These are phyloP conservation scores for Globisporangium camurandrum DNA, from an alignment of 352 stramenopile species.

Conservation along the genomic window DNA sequence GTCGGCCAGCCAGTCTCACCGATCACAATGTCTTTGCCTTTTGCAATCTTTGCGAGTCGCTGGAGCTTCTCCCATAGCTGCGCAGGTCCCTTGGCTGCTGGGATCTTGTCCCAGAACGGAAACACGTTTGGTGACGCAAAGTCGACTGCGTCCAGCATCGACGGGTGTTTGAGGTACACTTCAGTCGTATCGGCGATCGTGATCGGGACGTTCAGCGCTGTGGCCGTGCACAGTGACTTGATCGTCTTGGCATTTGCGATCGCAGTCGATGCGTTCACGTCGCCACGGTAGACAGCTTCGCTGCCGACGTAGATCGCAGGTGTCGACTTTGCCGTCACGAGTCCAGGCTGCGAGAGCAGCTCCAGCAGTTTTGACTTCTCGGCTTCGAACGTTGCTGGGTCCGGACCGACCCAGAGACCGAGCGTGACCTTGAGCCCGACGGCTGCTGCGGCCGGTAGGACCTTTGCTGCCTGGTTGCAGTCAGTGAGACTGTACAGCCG, in stretches of 20 bases:
- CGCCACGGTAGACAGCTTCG: constrained; percentile 55
- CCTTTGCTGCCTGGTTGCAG: constrained; percentile 36
- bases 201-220: constrained; percentile 29
- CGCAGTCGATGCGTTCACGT: constrained; percentile 34
- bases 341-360: constrained; percentile 16
- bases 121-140: constrained; percentile 57
- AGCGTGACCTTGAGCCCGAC: constrained; percentile 43
- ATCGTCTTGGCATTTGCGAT: constrained; percentile 36
- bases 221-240: constrained; percentile 20
- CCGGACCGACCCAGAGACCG: constrained; percentile 50
- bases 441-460: constrained; percentile 35
- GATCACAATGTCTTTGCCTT: constrained; percentile 45
- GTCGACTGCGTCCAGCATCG: constrained; percentile 39
- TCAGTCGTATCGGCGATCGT: constrained; percentile 67
- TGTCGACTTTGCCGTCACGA: constrained; percentile 24
- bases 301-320: constrained; percentile 59
- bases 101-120: constrained; percentile 58
- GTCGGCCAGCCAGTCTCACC: constrained; percentile 68
- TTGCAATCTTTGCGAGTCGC: constrained; percentile 17
- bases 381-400: constrained; percentile 25
- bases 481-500: constrained; percentile 47
- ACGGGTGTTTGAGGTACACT: constrained; percentile 38
- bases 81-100: constrained; percentile 19
- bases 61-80: constrained; percentile 37
- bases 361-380: constrained; percentile 32